Conservation (phyloP, 140 eudicot genomes). For the Erigeron philadelphicus region DNA sequence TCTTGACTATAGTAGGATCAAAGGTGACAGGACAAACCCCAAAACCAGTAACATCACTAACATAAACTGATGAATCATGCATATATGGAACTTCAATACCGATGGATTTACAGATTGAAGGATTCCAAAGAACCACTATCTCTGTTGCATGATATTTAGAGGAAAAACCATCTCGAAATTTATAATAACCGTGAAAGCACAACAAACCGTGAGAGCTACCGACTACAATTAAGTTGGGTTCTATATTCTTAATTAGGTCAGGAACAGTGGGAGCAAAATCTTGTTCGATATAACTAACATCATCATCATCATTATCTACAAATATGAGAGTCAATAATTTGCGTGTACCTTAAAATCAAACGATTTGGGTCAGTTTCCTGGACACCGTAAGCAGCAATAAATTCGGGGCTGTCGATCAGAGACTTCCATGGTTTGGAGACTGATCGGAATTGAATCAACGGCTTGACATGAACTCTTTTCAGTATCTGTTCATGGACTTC, state of each 20-base stretch:
- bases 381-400: not conserved
- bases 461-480: not conserved
- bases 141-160: too few relatives aligned
- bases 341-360: too few relatives aligned
- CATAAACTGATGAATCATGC: not conserved
- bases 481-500: not conserved
- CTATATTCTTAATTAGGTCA: too few relatives aligned
- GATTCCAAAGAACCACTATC: conserved; percentile 2
- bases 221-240: not conserved
- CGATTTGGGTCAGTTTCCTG: not conserved
- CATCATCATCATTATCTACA: too few relatives aligned
- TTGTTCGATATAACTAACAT: not conserved
- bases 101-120: not conserved
- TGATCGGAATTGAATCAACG: not conserved
- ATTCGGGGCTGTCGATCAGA: not conserved
- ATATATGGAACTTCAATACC: not conserved
- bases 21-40: conserved; percentile 5
- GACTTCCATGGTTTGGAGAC: not conserved
- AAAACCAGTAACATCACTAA: not conserved
- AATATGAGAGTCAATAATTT: too few relatives aligned
- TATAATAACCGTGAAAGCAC: not conserved
- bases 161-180: too few relatives aligned
- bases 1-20: not conserved
- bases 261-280: not conserved
- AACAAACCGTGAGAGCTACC: conserved; percentile 1